phyloP scores from a whole-genome alignment of 1,284 basidiomycete species.

The Baeospora myosura region DNA sequence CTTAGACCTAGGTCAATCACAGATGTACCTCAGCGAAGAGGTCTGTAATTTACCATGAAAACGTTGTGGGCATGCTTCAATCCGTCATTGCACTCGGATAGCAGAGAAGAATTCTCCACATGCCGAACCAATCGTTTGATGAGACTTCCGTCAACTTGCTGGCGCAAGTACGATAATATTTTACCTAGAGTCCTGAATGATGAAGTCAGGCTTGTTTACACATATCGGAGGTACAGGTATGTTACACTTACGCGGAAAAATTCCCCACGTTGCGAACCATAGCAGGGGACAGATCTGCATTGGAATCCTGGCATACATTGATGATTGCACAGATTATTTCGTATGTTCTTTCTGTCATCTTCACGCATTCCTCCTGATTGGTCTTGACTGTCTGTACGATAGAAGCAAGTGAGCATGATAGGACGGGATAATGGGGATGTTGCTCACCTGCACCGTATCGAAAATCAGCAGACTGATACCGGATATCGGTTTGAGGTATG shows the following conservation, averaged over 20 bases:
- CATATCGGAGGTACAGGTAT: neutral
- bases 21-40: neutral
- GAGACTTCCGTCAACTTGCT: neutral
- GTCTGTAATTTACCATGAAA: neutral
- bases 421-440: neutral
- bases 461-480: constrained; percentile 10
- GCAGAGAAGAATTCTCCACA: neutral
- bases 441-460: constrained; percentile 12
- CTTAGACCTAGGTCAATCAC: neutral
- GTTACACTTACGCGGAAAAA: constrained; percentile 11
- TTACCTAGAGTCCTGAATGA: constrained; percentile 9
- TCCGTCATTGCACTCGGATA: neutral
- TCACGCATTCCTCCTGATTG: constrained; percentile 12
- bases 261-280: constrained; percentile 12
- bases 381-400: constrained; percentile 8
- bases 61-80: neutral
- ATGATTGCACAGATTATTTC: constrained; percentile 14
- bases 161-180: neutral
- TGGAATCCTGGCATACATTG: constrained; percentile 12
- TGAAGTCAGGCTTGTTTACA: too few species aligned
- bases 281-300: constrained; percentile 11
- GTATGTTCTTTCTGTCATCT: constrained; percentile 10
- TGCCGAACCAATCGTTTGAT: neutral
- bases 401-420: neutral
- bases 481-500: constrained; percentile 12